Evolutionary conservation across 371 early-diverging fungal genomes (phyloP).

Genomic region (Mortierella sp.): DNA sequence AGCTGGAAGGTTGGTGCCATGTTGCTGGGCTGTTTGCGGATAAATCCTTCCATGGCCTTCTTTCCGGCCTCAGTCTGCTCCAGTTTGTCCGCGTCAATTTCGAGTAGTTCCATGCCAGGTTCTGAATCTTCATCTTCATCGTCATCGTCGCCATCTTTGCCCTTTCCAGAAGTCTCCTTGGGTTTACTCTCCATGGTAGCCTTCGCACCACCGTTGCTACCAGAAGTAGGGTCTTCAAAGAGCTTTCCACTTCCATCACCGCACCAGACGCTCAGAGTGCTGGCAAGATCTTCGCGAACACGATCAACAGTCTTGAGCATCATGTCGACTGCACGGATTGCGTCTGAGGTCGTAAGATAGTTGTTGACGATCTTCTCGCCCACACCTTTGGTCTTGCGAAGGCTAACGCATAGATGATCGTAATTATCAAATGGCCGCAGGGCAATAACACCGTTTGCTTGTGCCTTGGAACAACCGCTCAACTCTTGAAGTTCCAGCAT

Average conservation of each 20-base stretch:
- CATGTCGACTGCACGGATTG: slow-evolving; percentile 79
- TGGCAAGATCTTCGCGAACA: slow-evolving; percentile 65
- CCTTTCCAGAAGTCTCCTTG: neutral
- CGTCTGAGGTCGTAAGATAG: slow-evolving; percentile 75
- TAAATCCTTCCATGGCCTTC: slow-evolving; percentile 62
- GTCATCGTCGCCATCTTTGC: slow-evolving; percentile 8
- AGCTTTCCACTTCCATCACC: slow-evolving; percentile 45
- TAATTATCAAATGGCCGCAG: slow-evolving; percentile 76
- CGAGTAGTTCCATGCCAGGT: slow-evolving; percentile 33
- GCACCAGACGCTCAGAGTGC: slow-evolving; percentile 68
- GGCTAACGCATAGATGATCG: slow-evolving; percentile 63
- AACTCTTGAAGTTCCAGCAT: slow-evolving; percentile 74
- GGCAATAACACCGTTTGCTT: slow-evolving; percentile 68
- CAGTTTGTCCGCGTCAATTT: slow-evolving; percentile 39
- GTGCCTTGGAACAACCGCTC: slow-evolving; percentile 70
- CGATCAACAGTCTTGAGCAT: slow-evolving; percentile 75
- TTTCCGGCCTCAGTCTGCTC: slow-evolving; percentile 35
- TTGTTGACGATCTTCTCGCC: slow-evolving; percentile 70
- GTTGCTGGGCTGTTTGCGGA: slow-evolving; percentile 68
- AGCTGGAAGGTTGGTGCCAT: slow-evolving; percentile 71
- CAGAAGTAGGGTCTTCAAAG: slow-evolving; percentile 18
- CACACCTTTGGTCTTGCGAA: slow-evolving; percentile 70
- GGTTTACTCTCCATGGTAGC: neutral
- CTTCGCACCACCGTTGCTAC: neutral
- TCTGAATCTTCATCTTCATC: slow-evolving; percentile 23